These are phyloP conservation scores for Hygrophoropsis aurantiaca DNA, from an alignment of 768 basidiomycete species.

Conservation along the genomic window DNA sequence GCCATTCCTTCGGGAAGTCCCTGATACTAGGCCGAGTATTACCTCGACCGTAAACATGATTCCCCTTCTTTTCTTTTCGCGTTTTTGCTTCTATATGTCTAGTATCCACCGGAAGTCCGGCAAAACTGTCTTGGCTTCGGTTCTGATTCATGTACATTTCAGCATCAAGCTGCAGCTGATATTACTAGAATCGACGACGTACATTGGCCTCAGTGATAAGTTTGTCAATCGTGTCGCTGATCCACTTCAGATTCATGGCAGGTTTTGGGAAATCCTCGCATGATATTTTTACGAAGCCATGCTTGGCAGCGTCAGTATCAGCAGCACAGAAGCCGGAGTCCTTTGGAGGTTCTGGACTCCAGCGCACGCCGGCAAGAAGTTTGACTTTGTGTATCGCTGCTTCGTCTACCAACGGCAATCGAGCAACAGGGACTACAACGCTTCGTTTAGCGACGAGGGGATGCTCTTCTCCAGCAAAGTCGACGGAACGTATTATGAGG, in stretches of 20 bases:
- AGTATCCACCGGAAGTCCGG: constrained; percentile 75
- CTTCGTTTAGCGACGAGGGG: constrained; percentile 70
- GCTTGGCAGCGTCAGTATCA: constrained; percentile 45
- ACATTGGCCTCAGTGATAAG: constrained; percentile 86
- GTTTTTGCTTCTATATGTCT: constrained; percentile 76
- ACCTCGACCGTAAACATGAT: constrained; percentile 56
- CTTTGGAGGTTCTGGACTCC: constrained; percentile 72
- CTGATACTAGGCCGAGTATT: constrained; percentile 60
- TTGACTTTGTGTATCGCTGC: constrained; percentile 80
- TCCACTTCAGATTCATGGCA: constrained; percentile 93
- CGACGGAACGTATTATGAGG: constrained; percentile 69
- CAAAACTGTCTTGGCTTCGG: constrained; percentile 43
- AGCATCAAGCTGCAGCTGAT: too few relatives aligned
- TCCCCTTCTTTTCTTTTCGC: constrained; percentile 72
- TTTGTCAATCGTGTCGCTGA: constrained; percentile 79
- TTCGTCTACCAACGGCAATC: constrained; percentile 64
- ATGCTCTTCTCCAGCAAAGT: constrained; percentile 77
- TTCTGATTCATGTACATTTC: too few relatives aligned
- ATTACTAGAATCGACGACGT: too few relatives aligned
- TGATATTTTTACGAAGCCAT: constrained; percentile 88
- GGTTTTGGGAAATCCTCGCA: constrained; percentile 85
- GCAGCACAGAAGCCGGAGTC: constrained; percentile 55
- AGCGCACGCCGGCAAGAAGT: constrained; percentile 85
- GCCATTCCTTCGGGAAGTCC: constrained; percentile 88
- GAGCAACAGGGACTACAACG: constrained; percentile 72